Base-by-base conservation (phyloP, 2,329 filamentous ascomycete species). In the Byssoonygena ceratinophila region DNA sequence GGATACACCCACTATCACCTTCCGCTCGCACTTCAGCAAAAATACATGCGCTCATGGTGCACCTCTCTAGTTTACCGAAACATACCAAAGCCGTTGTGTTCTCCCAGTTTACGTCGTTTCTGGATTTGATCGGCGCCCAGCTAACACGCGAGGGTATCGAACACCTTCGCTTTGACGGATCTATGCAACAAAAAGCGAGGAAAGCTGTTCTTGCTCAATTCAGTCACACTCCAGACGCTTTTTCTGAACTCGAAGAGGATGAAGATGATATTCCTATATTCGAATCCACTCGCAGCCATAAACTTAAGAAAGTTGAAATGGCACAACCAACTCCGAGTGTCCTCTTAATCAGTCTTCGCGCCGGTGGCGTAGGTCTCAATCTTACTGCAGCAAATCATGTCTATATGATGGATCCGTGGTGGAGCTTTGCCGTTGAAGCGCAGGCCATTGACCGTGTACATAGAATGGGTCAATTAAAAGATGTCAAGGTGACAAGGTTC, bases 391-490 rank as follows among this genome's bases (percentile, higher is more conserved):
- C 92, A 4, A 87, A 84, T 58, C 76, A 87, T 51, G 94, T 98
- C 4, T 98, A 85, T 72, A 94, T 98, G 86, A 97, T 98, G 92
- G 92, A 98, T 68, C 92, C 92, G 0, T 98, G 92, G 92, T 98
- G 92, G 92, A 94, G 87, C 64, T 98, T 91, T 68, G 90, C 92
- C 0, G 84, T 97, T 11, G 92, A 98, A 70, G 88, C 90, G 4
- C 92, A 98, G 69, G 92, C 92, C 7, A 97, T 98, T 63, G 92
- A 98, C 71, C 87, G 92, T 1, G 89, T 98, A 31, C 92, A 98
- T 72, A 82, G 92, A 7, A 96, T 98, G 87, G 92, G 92, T 0
- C 92, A 98, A 68, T 82, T 85, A 46, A 78, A 82, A 14, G 86
- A 91, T 62, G 92, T 98, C 1, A 80, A 82, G 52, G 90, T 98